These are phyloP conservation scores for Phellopilus nigrolimitatus DNA, from an alignment of 1,284 basidiomycete species.

Conservation along the genomic window DNA sequence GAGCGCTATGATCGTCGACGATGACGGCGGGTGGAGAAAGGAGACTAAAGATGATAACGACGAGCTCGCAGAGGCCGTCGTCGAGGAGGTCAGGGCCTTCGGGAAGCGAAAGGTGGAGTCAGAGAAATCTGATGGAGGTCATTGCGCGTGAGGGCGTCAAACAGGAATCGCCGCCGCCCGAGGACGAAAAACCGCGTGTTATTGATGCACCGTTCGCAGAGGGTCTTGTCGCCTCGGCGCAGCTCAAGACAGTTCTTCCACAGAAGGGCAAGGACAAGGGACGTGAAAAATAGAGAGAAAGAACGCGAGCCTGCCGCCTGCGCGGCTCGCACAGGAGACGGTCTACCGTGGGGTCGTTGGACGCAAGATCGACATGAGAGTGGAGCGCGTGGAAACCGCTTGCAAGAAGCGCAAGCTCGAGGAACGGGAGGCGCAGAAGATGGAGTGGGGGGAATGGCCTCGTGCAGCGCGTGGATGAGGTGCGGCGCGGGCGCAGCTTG, in stretches of 20 bases:
- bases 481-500: constrained; percentile 60
- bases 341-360: constrained; percentile 92
- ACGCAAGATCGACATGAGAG: constrained; percentile 83
- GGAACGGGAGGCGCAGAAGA: constrained; percentile 82
- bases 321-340: constrained; percentile 75
- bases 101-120: constrained; percentile 56
- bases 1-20: constrained; percentile 37
- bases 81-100: constrained; percentile 67
- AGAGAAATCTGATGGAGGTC: constrained; percentile 29
- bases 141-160: constrained; percentile 44
- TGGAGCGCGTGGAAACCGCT: constrained; percentile 78
- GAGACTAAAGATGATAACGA: constrained; percentile 48
- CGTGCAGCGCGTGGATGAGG: constrained; percentile 77
- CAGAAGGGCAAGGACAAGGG: constrained; percentile 28
- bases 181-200: constrained; percentile 67
- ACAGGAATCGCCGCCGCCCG: constrained; percentile 49
- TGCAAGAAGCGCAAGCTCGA: constrained; percentile 71
- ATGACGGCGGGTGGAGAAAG: constrained; percentile 61
- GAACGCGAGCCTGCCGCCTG: constrained; percentile 55
- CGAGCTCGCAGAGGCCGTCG: constrained; percentile 53
- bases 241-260: constrained; percentile 54
- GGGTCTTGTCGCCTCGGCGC: constrained; percentile 68
- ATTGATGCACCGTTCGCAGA: constrained; percentile 58
- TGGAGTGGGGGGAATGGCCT: constrained; percentile 97
- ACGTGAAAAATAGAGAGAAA: constrained; percentile 37